Base-by-base conservation (phyloP, 768 basidiomycete species). In the Termitomyces titanicus region DNA sequence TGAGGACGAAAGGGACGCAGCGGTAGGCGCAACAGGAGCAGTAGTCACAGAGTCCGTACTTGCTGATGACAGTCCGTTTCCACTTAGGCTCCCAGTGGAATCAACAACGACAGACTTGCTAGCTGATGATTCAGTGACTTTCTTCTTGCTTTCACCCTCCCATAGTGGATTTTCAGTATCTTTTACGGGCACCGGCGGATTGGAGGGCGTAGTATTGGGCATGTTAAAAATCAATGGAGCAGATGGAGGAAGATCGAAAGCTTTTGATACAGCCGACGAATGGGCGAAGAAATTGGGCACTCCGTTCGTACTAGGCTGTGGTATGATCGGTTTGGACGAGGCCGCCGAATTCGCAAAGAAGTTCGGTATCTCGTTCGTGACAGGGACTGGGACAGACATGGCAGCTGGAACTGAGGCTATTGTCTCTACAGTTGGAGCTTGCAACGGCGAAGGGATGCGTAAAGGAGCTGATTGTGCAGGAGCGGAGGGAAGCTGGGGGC, bases 261-360 rank as follows among this genome's bases (percentile, higher is more conserved):
- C 68, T 58, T 79, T 80, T 15, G 75, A 64, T 54, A 82, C 68
- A 20, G 74, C 57, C 20, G 79, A 70, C 0, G 85, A 83, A 33
- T 61, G 77, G 25, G 80, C 74, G 54, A 89, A 89, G 67, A 89
- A 87, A 66, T 87, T 81, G 8, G 86, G 86, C 34, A 86, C 65
- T 5, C 72, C 47, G 25, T n/a, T 47, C 3, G 47, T n/a, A 45
- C 37, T 29, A 7, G 55, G 39, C 25, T 39, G 39, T 40, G 53
- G 17, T 37, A 35, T 20, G 22, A 20, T 39, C 31, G 54, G 34
- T 33, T 50, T 55, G 34, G 48, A 50, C 27, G 39, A 45, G 18
- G 37, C 35, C 11, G 35, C 24, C n/a, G 54, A 29, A 24, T 44
- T 50, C 11, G 49, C 37, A 40, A 54, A 54, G 11, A 55, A 38